phyloP scores from a whole-genome alignment of 306 rosid species.

The Vicia sativa region DNA sequence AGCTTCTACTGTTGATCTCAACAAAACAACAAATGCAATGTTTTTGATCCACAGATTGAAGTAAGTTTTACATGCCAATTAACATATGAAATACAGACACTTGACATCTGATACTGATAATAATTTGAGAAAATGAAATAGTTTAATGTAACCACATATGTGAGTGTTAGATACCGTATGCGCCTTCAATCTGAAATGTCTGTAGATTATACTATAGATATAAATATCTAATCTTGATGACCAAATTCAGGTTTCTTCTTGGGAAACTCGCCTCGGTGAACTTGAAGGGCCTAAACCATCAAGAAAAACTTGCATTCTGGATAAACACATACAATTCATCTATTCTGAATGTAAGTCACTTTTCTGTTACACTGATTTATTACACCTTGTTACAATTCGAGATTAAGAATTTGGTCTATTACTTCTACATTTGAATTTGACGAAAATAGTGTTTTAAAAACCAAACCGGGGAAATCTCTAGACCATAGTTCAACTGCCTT shows the following conservation, averaged over 20 bases:
- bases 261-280: slow-evolving; percentile 75
- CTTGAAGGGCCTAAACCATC: slow-evolving; percentile 84
- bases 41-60: slow-evolving; percentile 72
- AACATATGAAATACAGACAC: background rate
- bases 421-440: slow-evolving; percentile 11
- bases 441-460: slow-evolving; percentile 1
- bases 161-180: fast-evolving
- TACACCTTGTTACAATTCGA: slow-evolving; percentile 5
- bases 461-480: background rate
- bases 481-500: background rate
- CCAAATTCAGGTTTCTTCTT: slow-evolving; percentile 63
- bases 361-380: slow-evolving; percentile 26
- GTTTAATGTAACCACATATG: background rate
- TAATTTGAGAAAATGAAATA: background rate
- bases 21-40: slow-evolving; percentile 57
- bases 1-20: slow-evolving; percentile 67
- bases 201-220: background rate
- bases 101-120: background rate
- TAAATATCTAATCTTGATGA: slow-evolving; percentile 16
- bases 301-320: slow-evolving; percentile 98
- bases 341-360: slow-evolving; percentile 73
- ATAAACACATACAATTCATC: slow-evolving; percentile 89
- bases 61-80: slow-evolving; percentile 48
- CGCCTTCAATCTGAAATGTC: background rate
- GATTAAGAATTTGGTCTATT: slow-evolving; percentile 6